Evolutionary conservation across 2,329 filamentous ascomycete species (phyloP), one percentile per base, ranked within the genome.

Genomic region (Colletotrichum truncatum): DNA sequence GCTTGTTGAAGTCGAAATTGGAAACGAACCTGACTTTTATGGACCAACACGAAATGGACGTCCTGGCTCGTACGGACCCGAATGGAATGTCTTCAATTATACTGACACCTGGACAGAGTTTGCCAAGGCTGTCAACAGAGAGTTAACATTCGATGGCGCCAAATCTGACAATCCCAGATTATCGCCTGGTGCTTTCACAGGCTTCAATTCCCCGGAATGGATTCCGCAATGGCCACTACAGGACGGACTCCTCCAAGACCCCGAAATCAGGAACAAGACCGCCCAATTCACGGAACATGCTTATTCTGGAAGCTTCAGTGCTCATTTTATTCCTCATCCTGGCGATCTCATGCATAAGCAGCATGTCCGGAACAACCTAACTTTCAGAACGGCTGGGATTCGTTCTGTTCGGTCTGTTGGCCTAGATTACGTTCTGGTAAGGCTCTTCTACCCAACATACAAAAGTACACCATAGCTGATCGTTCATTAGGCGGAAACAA

Each of bases 21-120:
- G 53, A 3, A 57, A 57, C 14, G 54, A 46, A 23, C 53, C 39
- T n/a, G 53, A 56, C 39, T 46, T 46, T n/a, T 56, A 38, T n/a
- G 53, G 53, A 4, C 21, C 28, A 16, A 45, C 53, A 1, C 21
- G 53, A 4, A 36, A 11, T 4, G 38, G 26, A 3, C 41, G 12
- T 8, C 25, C 25, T 12, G 39, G 53, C 4, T 18, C 53, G 6
- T 46, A 46, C 12, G 45, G 28, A 12, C 28, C 46, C 9, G 39
- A 45, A 14, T 56, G 53, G 53, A 30, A 46, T 16, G 18, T 46
- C 14, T 25, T 43, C 41, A 46, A 36, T 21, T 46, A 56, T 30
- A 56, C 18, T 8, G 3, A 16, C 21, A 56, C 18, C 3, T 56
- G 53, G 41, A 6, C 6, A 36, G 12, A 36, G 10, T 48, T 46